Percentiles rank a stretch among this genome's conserved stretches.
Conservation (phyloP, 164 flowering plant genomes). For the Piper betle region DNA sequence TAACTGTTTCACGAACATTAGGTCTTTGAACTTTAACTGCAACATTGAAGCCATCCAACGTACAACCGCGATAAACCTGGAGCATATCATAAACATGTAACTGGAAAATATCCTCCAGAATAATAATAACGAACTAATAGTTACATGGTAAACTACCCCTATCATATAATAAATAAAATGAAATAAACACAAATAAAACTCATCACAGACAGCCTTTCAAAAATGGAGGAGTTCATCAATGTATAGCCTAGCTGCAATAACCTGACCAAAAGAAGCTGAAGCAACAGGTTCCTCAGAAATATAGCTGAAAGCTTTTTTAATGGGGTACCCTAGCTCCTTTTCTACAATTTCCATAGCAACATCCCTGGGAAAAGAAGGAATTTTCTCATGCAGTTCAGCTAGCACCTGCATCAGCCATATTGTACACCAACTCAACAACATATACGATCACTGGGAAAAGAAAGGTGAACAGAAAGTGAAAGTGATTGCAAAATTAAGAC, state of each 20-base stretch:
- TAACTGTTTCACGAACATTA: slow-evolving; percentile 70
- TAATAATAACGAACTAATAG: neutral
- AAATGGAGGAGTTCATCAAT: no score
- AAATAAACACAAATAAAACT: neutral
- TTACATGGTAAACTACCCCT: neutral
- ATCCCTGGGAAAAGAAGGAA: slow-evolving; percentile 81
- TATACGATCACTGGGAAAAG: neutral
- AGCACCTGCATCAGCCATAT: slow-evolving; percentile 47
- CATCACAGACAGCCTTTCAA: neutral
- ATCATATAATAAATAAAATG: neutral
- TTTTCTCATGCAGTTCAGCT: slow-evolving; percentile 83
- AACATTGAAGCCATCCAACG: slow-evolving; percentile 63
- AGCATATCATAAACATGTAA: slow-evolving; percentile 2
- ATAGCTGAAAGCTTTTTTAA: slow-evolving; percentile 41
- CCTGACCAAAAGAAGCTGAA: slow-evolving; percentile 99
- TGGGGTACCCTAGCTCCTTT: slow-evolving; percentile 80
- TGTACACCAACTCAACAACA: no score
- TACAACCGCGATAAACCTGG: slow-evolving; percentile 71
- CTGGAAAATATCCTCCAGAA: slow-evolving; percentile 2
- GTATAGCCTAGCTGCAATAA: slow-evolving; percentile 7
- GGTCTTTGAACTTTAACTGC: slow-evolving; percentile 99
- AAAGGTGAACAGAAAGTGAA: neutral
- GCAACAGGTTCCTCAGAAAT: slow-evolving; percentile 88
- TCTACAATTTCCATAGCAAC: slow-evolving; percentile 80
- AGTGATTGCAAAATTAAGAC: neutral